A percentile compares a stretch with the other conserved stretches of the same genome.
phyloP scores from a whole-genome alignment of 2,329 filamentous ascomycete genomes.

The Septoria petroselini region DNA sequence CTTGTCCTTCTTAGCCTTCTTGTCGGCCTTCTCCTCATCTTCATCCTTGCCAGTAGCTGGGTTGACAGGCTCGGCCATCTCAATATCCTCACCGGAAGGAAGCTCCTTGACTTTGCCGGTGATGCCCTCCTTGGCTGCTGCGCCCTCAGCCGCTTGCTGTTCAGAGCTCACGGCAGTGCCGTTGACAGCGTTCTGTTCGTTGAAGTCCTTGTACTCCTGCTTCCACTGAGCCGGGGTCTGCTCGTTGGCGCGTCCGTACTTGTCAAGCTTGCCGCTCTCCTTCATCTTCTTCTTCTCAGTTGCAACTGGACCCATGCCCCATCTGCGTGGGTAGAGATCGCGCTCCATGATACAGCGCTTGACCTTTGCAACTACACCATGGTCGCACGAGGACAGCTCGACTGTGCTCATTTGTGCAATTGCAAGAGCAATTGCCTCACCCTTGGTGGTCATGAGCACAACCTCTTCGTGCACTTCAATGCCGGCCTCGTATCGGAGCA shows the following conservation, averaged over 20 bases:
- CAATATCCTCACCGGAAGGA: slow-evolving; percentile 43
- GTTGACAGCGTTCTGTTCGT: slow-evolving; percentile 44
- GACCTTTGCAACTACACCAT: slow-evolving; percentile 96
- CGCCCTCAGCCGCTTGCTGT: slow-evolving; percentile 35
- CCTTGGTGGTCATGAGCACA: slow-evolving; percentile 98
- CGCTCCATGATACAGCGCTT: slow-evolving; percentile 99
- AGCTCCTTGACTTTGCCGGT: slow-evolving; percentile 40
- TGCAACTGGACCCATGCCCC: slow-evolving; percentile 91
- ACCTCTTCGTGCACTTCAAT: slow-evolving; percentile 96
- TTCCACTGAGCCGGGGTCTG: slow-evolving; percentile 93
- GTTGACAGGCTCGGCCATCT: slow-evolving; percentile 36
- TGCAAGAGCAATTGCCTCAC: slow-evolving; percentile 93
- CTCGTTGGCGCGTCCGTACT: slow-evolving; percentile 91
- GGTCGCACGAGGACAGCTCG: slow-evolving; percentile 93
- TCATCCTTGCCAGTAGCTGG: slow-evolving; percentile 33
- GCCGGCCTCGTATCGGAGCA: slow-evolving; percentile 84
- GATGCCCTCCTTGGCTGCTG: slow-evolving; percentile 38
- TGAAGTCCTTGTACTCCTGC: slow-evolving; percentile 86
- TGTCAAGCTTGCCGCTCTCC: slow-evolving; percentile 95
- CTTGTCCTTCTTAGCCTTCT: slow-evolving; percentile 40
- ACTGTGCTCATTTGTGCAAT: slow-evolving; percentile 98
- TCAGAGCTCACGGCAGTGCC: slow-evolving; percentile 25
- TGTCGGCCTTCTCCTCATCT: slow-evolving; percentile 33
- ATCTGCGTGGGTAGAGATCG: slow-evolving; percentile 92
- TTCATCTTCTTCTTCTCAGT: slow-evolving; percentile 99